phyloP scores from a whole-genome alignment of 441 rosid genomes.

The Raphanus hybrid region DNA sequence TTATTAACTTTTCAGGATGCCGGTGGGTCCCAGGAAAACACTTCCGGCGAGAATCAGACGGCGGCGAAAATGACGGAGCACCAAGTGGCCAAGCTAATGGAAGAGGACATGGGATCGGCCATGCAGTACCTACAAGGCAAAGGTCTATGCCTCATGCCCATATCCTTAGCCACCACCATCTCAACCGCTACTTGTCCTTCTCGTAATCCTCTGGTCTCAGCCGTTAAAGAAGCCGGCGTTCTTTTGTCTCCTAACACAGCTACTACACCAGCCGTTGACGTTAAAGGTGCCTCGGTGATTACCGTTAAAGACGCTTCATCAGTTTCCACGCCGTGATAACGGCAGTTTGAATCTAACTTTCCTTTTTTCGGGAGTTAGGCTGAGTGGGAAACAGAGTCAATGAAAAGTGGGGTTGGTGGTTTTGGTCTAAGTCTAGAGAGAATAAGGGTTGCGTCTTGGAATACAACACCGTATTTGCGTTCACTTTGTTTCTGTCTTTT shows the following conservation, averaged over 20 bases:
- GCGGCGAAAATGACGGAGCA: slow-evolving; percentile 65
- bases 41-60: slow-evolving; percentile 40
- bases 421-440: slow-evolving; percentile 51
- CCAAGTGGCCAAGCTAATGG: slow-evolving; percentile 94
- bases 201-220: slow-evolving; percentile 48
- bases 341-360: slow-evolving; percentile 22
- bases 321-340: slow-evolving; percentile 74
- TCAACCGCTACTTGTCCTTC: slow-evolving; percentile 72
- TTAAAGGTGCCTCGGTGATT: slow-evolving; percentile 46
- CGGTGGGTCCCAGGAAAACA: slow-evolving; percentile 43
- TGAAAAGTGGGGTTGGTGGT: slow-evolving; percentile 28
- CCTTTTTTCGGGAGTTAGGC: slow-evolving; percentile 2
- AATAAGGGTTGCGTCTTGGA: slow-evolving; percentile 28
- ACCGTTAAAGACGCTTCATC: slow-evolving; percentile 71
- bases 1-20: slow-evolving; percentile 22
- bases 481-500: slow-evolving; percentile 48
- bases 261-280: slow-evolving; percentile 27
- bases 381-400: slow-evolving; percentile 23
- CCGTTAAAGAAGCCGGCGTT: slow-evolving; percentile 38
- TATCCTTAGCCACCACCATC: slow-evolving; percentile 82
- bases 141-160: slow-evolving; percentile 97
- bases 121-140: slow-evolving; percentile 97
- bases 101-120: slow-evolving; percentile 96
- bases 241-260: slow-evolving; percentile 47
- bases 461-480: slow-evolving; percentile 58